Evolutionary conservation across 2,329 filamentous ascomycete genomes (phyloP), one percentile per base, ranked within the genome.

Genomic region (Orbilia brochopaga): DNA sequence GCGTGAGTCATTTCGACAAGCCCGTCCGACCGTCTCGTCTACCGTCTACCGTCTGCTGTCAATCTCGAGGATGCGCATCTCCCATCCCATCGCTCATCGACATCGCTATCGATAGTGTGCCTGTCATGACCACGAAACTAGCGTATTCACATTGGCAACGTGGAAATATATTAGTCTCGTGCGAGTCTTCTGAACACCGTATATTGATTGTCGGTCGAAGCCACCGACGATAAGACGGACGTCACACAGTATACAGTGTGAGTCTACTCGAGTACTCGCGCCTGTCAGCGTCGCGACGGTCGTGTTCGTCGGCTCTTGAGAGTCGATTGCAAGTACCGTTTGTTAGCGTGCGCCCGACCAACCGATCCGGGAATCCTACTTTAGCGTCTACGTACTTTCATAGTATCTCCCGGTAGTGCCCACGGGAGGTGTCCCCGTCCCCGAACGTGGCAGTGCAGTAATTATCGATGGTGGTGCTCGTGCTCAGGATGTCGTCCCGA

Each of bases 381-480:
- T 46, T 30, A 40, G 21, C 17, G n/a, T n/a, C 37, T 44, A 5
- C 44, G 6, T 30, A 27, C 54, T 54, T 21, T 40, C 27, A 42
- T 3, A 23, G 13, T 44, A 48, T 2, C 30, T 21, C 32, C 60
- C 53, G 58, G 67, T 55, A 56, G 19, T n/a, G 23, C 19, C n/a
- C 15, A 11, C n/a, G 27, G 27, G 27, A 32, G 27, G 4, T 32
- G 27, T 32, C 2, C 17, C 30, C 32, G 10, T 32, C 4, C 37
- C 63, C n/a, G 30, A 60, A 72, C 52, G 53, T 54, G 59, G 66
- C 52, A 51, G 46, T 42, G 59, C 58, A 59, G 59, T 54, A 70
- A 53, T 70, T 57, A 52, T 56, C 19, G 58, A 37, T 53, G 46
- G 58, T 48, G 46, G 57, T 69, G n/a, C 23, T 27, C 46, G 50